Evolutionary conservation across 495 filamentous ascomycete species (phyloP).

Genomic region (Aspergillus nidulans): DNA sequence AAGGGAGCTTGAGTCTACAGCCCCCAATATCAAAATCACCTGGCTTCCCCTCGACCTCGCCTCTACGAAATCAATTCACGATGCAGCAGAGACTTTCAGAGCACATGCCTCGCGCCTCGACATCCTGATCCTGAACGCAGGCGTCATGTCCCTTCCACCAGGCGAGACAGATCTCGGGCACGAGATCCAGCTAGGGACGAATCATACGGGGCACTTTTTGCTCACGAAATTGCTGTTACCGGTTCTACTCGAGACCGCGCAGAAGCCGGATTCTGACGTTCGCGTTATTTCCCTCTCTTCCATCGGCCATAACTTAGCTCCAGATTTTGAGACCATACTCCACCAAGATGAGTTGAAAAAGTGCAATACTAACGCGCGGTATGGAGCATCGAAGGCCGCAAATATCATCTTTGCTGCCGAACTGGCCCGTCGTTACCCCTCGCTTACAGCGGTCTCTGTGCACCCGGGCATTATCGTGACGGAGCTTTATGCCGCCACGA

Average conservation of each 20-base stretch:
- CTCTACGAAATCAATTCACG: conserved; percentile 44
- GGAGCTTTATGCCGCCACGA: conserved; percentile 22
- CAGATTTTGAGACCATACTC: conserved; percentile 25
- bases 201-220: conserved; percentile 57
- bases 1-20: conserved; percentile 14
- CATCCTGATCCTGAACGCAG: conserved; percentile 60
- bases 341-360: conserved; percentile 28
- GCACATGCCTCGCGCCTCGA: conserved; percentile 51
- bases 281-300: conserved; percentile 42
- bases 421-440: conserved; percentile 41
- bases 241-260: conserved; percentile 25
- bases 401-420: conserved; percentile 54
- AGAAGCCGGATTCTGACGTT: conserved; percentile 36
- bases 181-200: conserved; percentile 56
- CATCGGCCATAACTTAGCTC: conserved; percentile 27
- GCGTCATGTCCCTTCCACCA: conserved; percentile 53
- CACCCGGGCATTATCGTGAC: conserved; percentile 45
- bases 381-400: conserved; percentile 55
- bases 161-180: conserved; percentile 37
- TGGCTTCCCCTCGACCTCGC: conserved; percentile 46
- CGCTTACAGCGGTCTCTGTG: conserved; percentile 39
- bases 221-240: conserved; percentile 47
- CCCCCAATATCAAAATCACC: conserved; percentile 21
- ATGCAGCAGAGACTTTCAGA: conserved; percentile 45
- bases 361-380: conserved; percentile 38